Base-by-base conservation (phyloP, 2,329 filamentous ascomycete genomes). In the Fusarium buxicola region DNA sequence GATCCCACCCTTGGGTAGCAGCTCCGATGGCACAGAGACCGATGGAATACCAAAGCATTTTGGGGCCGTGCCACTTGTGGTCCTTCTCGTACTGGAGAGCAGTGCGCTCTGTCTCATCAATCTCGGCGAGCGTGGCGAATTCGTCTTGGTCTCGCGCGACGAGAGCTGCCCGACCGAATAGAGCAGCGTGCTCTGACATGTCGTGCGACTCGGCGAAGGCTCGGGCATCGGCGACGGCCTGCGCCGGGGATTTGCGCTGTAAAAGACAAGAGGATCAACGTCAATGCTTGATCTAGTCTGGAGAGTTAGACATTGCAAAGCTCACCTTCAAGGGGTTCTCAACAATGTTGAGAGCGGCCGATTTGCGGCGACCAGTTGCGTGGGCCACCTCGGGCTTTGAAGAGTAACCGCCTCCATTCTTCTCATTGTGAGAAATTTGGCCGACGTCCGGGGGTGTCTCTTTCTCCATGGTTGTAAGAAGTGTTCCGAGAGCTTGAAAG, bases 1-100 rank as follows among this genome's bases (percentile, higher is more conserved):
- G 84, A 68, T 89, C 86, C 86, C 87, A 89, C 6, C 87, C 86
- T 47, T 83, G 80, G 0, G 84, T 83, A 5, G 84, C 84, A 11
- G 84, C 84, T 21, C 82, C 84, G 44, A 86, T 76, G 16, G 84
- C 84, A 61, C 84, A 86, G 21, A 84, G 77, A 2, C 77, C 73
- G 55, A 88, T 86, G 1, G 84, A 72, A 50, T 74, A 75, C 66
- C 74, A 74, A 9, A 77, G 69, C 71, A 74, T 77, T 62, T 69
- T 76, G 0, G 85, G 81, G 3, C 83, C 82, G 59, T 79, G 78
- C 81, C 85, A 88, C 55, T 85, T 86, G 73, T 88, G 84, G 80
- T 87, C 59, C 78, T 85, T 64, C 80, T 86, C 66, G 72, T 78
- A 72, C 8, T 62, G 51, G 2, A 74, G 69, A 1, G 73, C 69